Evolutionary conservation across 768 basidiomycete species (phyloP), one percentile per base, ranked within the genome.

Genomic region (Exsudoporus frostii): DNA sequence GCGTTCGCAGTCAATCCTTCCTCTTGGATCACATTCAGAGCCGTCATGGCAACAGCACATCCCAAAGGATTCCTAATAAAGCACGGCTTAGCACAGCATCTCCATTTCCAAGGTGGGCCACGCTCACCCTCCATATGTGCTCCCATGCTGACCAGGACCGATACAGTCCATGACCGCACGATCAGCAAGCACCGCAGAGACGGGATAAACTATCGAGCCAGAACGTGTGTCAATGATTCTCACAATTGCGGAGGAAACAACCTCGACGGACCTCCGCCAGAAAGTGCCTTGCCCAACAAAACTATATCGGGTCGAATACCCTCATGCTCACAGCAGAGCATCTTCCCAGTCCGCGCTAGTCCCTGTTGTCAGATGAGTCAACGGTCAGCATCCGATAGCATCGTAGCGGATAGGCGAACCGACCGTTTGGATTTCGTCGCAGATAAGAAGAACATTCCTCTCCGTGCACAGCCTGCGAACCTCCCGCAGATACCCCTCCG

Each of bases 371-470:
- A 34, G 17, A 50, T 33, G 42, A 10, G 29, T 55, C 50, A 30
- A 34, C 51, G 19, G 42, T 49, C 48, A 41, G 51, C 13, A 46
- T 38, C 33, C 14, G 17, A 48, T 0, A 11, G n/a, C 39, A n/a
- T 27, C 45, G 13, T 25, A 17, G 29, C 38, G 5, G 27, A 24
- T 9, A 48, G 10, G 8, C 14, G 40, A 19, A 63, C 76, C 50
- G 51, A 91, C 91, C 38, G 97, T 98, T 72, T 99, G 97, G 57
- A 99, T 94, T 71, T 99, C 97, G 60, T 99, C 97, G 61, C 92
- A 95, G 65, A 99, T 98, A 33, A 99, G 76, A n/a, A 99, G 78
- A 0, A 93, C 92, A 45, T 96, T 92, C 72, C 95, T 84, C 71
- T 90, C 83, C 75, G 88, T 89, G 80, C 97, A 99, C 25, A 98